phyloP scores from a whole-genome alignment of 2,329 filamentous ascomycete species.

The Chrysoporthe cubensis region DNA sequence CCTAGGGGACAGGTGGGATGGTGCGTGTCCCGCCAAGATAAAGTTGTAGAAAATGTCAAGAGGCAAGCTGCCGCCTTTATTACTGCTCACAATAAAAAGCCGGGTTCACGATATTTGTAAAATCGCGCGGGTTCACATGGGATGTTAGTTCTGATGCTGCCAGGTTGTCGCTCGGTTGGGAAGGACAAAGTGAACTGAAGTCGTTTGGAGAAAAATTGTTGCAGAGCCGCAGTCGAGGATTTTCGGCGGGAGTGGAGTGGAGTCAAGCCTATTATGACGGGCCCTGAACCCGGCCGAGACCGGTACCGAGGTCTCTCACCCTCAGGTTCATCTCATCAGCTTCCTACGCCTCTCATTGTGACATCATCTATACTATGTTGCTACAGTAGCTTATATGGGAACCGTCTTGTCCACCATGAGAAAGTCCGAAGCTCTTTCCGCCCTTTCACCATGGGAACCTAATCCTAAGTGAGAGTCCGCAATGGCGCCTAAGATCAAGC shows the following conservation, averaged over 20 bases:
- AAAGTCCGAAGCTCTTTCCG: not conserved
- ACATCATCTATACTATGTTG: not conserved
- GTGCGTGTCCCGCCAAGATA: not conserved
- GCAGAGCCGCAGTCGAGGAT: constrained; percentile 9
- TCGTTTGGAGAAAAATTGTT: constrained; percentile 12
- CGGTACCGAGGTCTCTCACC: constrained; percentile 1
- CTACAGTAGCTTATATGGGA: not conserved
- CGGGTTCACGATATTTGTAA: not conserved
- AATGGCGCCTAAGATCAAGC: constrained; percentile 12
- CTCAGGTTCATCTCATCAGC: not conserved
- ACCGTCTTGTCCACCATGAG: not conserved
- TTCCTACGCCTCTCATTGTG: not conserved
- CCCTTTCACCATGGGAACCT: not conserved
- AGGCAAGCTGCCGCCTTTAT: too few relatives aligned
- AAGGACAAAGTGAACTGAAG: not conserved
- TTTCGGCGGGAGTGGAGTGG: not conserved
- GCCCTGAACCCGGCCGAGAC: not conserved
- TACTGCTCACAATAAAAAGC: not conserved
- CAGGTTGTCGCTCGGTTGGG: not conserved
- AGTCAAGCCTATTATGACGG: not conserved
- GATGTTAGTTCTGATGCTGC: not conserved
- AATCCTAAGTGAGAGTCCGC: not conserved
- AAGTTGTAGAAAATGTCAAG: too few relatives aligned
- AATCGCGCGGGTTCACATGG: too few relatives aligned
- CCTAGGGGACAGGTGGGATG: not conserved